phyloP scores from a whole-genome alignment of 2,329 filamentous ascomycete genomes.

The Sclerotinia glacialis region DNA sequence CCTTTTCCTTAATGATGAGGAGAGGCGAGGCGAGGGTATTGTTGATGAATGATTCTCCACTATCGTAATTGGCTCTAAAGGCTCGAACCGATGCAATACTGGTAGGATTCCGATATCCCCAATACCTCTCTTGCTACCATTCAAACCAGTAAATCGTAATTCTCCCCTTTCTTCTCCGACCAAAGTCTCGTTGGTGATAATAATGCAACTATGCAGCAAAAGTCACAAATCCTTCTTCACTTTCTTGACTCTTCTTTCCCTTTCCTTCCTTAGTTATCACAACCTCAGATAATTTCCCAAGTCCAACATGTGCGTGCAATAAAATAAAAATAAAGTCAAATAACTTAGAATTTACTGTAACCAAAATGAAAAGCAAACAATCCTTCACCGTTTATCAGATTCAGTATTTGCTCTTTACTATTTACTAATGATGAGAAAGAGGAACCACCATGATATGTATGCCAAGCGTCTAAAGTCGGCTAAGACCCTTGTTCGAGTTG shows the following conservation, averaged over 20 bases:
- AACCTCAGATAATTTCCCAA: not conserved
- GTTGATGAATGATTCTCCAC: not conserved
- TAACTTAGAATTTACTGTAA: not conserved
- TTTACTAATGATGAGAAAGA: not conserved
- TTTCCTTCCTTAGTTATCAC: not conserved
- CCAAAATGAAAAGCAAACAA: not conserved
- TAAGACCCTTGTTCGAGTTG: constrained; percentile 4
- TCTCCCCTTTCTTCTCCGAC: not conserved
- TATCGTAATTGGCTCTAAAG: not conserved
- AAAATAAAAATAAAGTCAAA: too few species aligned
- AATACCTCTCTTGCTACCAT: not conserved
- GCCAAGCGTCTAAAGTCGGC: constrained; percentile 11
- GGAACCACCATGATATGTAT: not conserved
- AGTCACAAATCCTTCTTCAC: not conserved
- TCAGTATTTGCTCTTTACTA: not conserved
- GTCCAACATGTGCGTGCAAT: too few species aligned
- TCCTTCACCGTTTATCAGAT: not conserved
- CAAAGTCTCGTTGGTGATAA: not conserved
- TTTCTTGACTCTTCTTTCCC: not conserved
- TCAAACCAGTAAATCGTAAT: not conserved
- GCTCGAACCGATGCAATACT: not conserved
- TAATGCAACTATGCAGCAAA: constrained; percentile 17
- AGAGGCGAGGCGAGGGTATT: not conserved
- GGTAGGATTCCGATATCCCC: not conserved
- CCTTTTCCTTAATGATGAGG: not conserved